Percentiles rank a stretch among this genome's conserved stretches.
Evolutionary conservation across 2,329 filamentous ascomycete species (phyloP).

Genomic region (Pseudovirgaria hyperparasitica): DNA sequence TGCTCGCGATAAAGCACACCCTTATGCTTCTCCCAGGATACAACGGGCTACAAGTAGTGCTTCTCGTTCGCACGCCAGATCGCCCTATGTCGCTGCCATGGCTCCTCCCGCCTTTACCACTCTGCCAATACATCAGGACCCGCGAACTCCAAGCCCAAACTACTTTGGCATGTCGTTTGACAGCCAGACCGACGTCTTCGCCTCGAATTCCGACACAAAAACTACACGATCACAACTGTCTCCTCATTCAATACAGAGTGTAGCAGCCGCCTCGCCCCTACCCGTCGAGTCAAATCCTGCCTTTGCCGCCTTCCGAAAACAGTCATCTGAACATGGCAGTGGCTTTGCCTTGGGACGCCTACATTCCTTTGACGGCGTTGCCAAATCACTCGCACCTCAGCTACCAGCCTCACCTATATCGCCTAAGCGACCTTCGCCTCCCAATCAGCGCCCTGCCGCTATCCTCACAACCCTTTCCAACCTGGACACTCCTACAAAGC

Average conservation of each 20-base stretch:
- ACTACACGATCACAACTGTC: conserved; percentile 58
- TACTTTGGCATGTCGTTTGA: conserved; percentile 74
- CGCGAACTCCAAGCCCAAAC: conserved; percentile 52
- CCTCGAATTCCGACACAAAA: conserved; percentile 49
- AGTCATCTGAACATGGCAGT: conserved; percentile 51
- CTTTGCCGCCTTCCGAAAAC: conserved; percentile 66
- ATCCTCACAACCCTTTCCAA: no score
- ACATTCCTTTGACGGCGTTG: conserved; percentile 19
- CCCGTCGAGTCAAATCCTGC: conserved; percentile 65
- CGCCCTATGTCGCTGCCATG: conserved; percentile 17
- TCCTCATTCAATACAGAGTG: no score
- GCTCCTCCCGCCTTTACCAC: conserved; percentile 20
- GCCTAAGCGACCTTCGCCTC: no score
- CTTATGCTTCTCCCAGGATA: no score
- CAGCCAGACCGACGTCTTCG: conserved; percentile 45
- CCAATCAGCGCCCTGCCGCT: no score
- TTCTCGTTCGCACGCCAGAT: conserved; percentile 9
- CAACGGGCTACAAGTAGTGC: no score
- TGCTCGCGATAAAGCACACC: no score
- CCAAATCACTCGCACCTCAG: no score
- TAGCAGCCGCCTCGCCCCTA: conserved; percentile 54
- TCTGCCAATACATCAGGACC: conserved; percentile 17
- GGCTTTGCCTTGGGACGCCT: conserved; percentile 30
- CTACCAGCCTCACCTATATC: no score
- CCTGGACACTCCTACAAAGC: conserved; percentile 9